A percentile compares a stretch with the other conserved stretches of the same genome.
These are phyloP conservation scores for Apostasia ramifera DNA, from an alignment of 106 monocot species.

Conservation along the genomic window DNA sequence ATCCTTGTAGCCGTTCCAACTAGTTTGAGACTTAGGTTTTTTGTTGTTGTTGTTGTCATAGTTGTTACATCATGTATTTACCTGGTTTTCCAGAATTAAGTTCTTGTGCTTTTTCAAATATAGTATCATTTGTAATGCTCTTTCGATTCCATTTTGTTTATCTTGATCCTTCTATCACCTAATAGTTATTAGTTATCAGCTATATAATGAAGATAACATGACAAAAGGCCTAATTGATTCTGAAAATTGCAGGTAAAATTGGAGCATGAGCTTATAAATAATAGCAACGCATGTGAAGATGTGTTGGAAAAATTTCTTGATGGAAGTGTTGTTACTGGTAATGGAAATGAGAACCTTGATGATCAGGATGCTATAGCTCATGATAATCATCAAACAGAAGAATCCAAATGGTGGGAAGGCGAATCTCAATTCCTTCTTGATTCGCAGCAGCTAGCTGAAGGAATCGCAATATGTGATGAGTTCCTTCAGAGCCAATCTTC, in stretches of 20 bases:
- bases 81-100: no score
- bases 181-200: no score
- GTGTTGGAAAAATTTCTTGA: not conserved
- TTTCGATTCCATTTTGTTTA: no score
- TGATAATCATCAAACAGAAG: conserved; percentile 26
- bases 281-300: conserved; percentile 1
- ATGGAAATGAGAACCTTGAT: conserved; percentile 15
- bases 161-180: no score
- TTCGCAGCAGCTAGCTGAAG: conserved; percentile 93
- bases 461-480: conserved; percentile 84
- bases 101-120: no score
- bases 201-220: no score
- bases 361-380: conserved; percentile 24
- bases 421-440: conserved; percentile 81
- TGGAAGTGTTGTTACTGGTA: not conserved
- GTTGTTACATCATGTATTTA: no score
- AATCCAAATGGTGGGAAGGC: conserved; percentile 84
- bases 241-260: conserved; percentile 16
- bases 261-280: not conserved
- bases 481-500: conserved; percentile 89
- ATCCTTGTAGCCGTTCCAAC: no score
- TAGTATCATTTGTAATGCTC: no score
- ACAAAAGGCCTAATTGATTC: no score
- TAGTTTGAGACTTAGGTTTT: no score
- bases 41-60: no score